phyloP scores from a whole-genome alignment of 805 yeast genomes.

The Teunomyces stri region DNA sequence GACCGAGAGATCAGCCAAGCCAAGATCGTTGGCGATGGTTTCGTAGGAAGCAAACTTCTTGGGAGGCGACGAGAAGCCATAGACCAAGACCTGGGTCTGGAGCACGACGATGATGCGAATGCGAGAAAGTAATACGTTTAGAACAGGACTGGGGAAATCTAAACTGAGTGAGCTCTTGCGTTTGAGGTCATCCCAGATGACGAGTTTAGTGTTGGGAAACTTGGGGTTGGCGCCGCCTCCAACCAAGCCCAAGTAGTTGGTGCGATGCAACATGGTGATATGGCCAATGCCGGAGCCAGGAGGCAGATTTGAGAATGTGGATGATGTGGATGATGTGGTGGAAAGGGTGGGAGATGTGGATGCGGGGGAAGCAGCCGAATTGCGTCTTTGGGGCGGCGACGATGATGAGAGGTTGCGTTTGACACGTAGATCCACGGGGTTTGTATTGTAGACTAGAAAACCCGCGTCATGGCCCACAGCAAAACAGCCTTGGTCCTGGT shows the following conservation, averaged over 20 bases:
- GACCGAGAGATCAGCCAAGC: slow-evolving; percentile 58
- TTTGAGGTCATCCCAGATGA: slow-evolving; percentile 91
- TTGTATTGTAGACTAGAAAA: slow-evolving; percentile 79
- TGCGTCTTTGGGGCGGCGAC: neutral
- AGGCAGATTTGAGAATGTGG: slow-evolving; percentile 4
- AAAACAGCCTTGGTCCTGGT: slow-evolving; percentile 89
- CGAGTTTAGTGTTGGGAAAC: slow-evolving; percentile 73
- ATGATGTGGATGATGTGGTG: neutral
- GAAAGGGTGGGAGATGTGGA: neutral
- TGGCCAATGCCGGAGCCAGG: slow-evolving; percentile 64
- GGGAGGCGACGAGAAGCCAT: slow-evolving; percentile 82
- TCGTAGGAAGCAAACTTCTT: slow-evolving; percentile 60
- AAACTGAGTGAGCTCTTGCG: slow-evolving; percentile 67
- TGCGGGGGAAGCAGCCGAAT: neutral
- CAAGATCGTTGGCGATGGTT: slow-evolving; percentile 60
- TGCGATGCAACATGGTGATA: slow-evolving; percentile 80
- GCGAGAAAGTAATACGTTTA: slow-evolving; percentile 72
- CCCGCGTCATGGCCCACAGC: slow-evolving; percentile 80
- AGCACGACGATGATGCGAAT: slow-evolving; percentile 73
- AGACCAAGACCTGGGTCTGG: slow-evolving; percentile 64
- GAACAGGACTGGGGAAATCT: slow-evolving; percentile 74
- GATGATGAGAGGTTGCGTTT: slow-evolving; percentile 33
- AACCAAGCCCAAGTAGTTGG: slow-evolving; percentile 84
- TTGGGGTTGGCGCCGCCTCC: slow-evolving; percentile 86
- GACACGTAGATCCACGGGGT: slow-evolving; percentile 79